These are phyloP conservation scores for Omphalotus guepiniiformis DNA, from an alignment of 768 basidiomycete species.

Conservation along the genomic window DNA sequence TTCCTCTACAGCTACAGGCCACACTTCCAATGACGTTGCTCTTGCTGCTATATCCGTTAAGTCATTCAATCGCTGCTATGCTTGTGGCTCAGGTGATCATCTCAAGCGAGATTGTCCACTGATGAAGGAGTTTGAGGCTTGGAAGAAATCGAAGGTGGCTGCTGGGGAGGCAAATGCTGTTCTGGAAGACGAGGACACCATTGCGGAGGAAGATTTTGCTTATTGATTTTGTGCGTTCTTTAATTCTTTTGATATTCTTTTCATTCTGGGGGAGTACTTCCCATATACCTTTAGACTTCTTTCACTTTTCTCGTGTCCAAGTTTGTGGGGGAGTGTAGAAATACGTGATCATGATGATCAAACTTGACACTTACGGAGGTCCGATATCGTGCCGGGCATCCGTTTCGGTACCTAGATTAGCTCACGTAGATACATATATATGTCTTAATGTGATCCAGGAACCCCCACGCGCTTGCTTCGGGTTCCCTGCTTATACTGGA, in stretches of 20 bases:
- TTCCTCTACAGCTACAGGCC: background rate
- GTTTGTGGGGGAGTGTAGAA: too few species aligned
- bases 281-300: background rate
- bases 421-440: too few species aligned
- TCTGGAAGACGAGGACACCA: background rate
- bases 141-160: too few species aligned
- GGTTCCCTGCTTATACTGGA: too few species aligned
- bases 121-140: background rate
- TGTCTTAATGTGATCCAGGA: too few species aligned
- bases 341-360: too few species aligned
- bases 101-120: slow-evolving; percentile 5
- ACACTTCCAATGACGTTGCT: background rate
- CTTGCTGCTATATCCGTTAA: slow-evolving; percentile 8
- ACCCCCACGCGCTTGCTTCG: too few species aligned
- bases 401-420: too few species aligned
- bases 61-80: slow-evolving; percentile 16
- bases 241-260: background rate
- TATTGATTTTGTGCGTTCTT: background rate
- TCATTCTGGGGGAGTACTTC: background rate
- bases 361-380: too few species aligned
- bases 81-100: background rate
- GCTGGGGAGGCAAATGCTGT: background rate
- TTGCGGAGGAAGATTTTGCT: too few species aligned
- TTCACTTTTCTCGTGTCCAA: background rate
- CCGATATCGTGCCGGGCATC: too few species aligned